These are phyloP conservation scores for Lasiodiplodia hormozganensis DNA, from an alignment of 2,329 filamentous ascomycete genomes.

Conservation along the genomic window DNA sequence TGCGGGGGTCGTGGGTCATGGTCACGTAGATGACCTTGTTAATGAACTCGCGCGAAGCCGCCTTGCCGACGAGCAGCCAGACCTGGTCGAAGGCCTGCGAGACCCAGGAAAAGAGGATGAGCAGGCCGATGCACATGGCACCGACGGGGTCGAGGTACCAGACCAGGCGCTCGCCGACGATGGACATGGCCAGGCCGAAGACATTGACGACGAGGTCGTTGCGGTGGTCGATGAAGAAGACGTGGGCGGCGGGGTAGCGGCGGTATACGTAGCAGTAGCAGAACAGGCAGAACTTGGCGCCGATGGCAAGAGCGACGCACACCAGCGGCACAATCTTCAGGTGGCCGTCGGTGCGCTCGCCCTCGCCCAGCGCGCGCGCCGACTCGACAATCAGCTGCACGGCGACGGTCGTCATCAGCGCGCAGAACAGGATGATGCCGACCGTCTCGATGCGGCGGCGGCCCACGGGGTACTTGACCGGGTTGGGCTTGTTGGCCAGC, in stretches of 20 bases:
- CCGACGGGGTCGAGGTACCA: conserved; percentile 70
- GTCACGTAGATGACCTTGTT: conserved; percentile 64
- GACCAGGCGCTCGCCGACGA: conserved; percentile 58
- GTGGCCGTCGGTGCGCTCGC: conserved; percentile 50
- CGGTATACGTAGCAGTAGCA: conserved; percentile 62
- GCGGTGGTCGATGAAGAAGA: conserved; percentile 65
- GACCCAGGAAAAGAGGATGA: conserved; percentile 68
- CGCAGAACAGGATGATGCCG: conserved; percentile 70
- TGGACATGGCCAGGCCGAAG: conserved; percentile 64
- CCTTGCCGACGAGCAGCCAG: conserved; percentile 66
- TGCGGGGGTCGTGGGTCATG: conserved; percentile 61
- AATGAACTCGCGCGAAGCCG: conserved; percentile 64
- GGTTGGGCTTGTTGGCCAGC: conserved; percentile 64
- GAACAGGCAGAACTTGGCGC: conserved; percentile 61
- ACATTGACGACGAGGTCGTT: conserved; percentile 64
- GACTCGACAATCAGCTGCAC: conserved; percentile 69
- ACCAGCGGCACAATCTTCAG: conserved; percentile 62
- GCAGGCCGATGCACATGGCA: conserved; percentile 65
- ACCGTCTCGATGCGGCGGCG: conserved; percentile 69
- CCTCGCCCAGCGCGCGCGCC: conserved; percentile 57
- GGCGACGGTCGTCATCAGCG: conserved; percentile 70
- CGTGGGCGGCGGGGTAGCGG: conserved; percentile 61
- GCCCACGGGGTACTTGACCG: conserved; percentile 69
- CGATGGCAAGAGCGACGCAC: conserved; percentile 62
- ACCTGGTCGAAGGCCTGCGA: conserved; percentile 68